Percentiles rank a stretch among this genome's conserved stretches.
Evolutionary conservation across 2,329 filamentous ascomycete genomes (phyloP).

Genomic region (Raffaelea albimanens): DNA sequence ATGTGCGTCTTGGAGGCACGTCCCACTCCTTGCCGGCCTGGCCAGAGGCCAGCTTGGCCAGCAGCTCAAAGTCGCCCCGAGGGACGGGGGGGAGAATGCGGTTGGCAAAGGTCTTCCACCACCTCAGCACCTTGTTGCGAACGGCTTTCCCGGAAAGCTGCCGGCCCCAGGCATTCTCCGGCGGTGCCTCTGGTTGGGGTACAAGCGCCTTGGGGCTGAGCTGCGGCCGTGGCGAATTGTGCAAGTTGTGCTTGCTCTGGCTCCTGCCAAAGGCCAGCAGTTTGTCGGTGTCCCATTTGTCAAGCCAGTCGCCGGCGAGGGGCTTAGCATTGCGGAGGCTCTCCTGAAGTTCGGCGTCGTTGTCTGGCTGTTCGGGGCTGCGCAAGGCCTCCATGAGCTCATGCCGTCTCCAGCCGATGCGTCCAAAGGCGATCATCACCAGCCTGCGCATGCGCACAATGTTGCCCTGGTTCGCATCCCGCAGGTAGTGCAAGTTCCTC

Average conservation of each 20-base stretch:
- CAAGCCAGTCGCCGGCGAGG: constrained; percentile 41
- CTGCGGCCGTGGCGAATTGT: constrained; percentile 18
- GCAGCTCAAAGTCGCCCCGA: constrained; percentile 43
- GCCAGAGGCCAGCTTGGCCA: constrained; percentile 37
- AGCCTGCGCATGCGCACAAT: constrained; percentile 35
- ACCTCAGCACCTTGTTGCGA: constrained; percentile 33
- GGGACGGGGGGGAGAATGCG: constrained; percentile 46
- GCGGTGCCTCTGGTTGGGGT: constrained; percentile 27
- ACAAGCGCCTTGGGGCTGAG: constrained; percentile 21
- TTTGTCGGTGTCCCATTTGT: constrained; percentile 39
- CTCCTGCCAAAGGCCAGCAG: constrained; percentile 30
- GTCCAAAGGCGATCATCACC: constrained; percentile 41
- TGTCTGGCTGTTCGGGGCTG: constrained; percentile 23
- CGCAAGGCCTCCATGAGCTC: constrained; percentile 32
- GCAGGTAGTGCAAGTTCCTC: constrained; percentile 35
- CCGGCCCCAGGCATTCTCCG: constrained; percentile 39
- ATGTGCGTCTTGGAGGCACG: constrained; percentile 26
- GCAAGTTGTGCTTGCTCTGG: constrained; percentile 25
- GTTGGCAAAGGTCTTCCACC: constrained; percentile 35
- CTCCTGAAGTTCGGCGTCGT: constrained; percentile 30
- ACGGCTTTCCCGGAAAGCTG: constrained; percentile 28
- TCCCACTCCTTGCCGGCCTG: constrained; percentile 26
- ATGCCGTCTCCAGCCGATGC: constrained; percentile 40
- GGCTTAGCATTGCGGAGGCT: too few relatives aligned
- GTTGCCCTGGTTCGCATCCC: constrained; percentile 44